Evolutionary conservation across 441 rosid species (phyloP).

Genomic region (Metrosideros polymorpha): DNA sequence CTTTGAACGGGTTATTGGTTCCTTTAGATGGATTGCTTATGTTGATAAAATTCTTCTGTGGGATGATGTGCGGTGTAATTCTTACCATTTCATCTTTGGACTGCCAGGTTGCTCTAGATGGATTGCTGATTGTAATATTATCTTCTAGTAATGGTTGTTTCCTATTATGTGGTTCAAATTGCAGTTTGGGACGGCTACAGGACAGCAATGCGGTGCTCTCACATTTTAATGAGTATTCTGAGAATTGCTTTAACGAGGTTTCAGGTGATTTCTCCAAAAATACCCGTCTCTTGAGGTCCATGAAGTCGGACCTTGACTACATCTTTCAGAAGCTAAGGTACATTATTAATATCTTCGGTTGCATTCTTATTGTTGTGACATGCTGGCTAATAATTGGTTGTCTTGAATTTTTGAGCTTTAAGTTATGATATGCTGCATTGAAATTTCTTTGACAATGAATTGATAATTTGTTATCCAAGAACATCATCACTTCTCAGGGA

Average conservation of each 20-base stretch:
- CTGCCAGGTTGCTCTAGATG: neutral
- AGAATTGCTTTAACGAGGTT: conserved; percentile 68
- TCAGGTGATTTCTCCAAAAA: conserved; percentile 58
- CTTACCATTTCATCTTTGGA: neutral
- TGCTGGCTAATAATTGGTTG: neutral
- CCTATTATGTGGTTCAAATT: neutral
- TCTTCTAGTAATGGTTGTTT: neutral
- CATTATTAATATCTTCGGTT: neutral
- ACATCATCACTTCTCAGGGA: neutral
- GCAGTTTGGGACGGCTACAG: conserved; percentile 90
- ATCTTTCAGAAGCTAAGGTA: conserved; percentile 85
- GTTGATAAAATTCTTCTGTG: neutral
- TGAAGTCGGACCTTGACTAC: conserved; percentile 86
- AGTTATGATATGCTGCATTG: neutral
- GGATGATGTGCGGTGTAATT: neutral
- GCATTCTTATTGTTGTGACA: neutral
- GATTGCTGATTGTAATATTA: neutral
- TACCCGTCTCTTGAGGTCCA: conserved; percentile 55
- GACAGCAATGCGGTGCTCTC: conserved; percentile 89
- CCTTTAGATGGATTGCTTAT: neutral
- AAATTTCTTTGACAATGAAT: neutral
- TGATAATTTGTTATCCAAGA: neutral
- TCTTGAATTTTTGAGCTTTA: neutral
- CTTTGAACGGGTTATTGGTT: neutral
- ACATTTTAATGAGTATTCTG: conserved; percentile 84